Conservation (phyloP, 768 basidiomycete species). For the Amanita molliuscula region DNA sequence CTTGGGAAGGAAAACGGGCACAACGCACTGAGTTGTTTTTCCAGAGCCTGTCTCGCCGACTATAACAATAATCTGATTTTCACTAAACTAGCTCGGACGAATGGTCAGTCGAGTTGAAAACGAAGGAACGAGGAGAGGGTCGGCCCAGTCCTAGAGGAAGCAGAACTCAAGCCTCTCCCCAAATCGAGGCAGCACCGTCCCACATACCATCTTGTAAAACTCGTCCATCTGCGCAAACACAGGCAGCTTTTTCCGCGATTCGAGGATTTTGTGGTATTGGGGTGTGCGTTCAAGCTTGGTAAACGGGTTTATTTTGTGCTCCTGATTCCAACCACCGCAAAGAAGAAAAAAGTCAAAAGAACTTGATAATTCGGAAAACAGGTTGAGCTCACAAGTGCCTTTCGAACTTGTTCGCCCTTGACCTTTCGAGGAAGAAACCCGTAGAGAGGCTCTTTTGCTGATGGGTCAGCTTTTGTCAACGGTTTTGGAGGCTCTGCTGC, state of each 20-base stretch:
- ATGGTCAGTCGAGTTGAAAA: conserved; percentile 8
- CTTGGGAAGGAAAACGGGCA: not conserved
- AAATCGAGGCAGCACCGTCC: conserved; percentile 13
- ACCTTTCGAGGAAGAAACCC: conserved; percentile 69
- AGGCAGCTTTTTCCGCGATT: conserved; percentile 78
- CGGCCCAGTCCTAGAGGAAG: conserved; percentile 30
- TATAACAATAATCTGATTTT: conserved; percentile 83
- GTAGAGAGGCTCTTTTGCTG: conserved; percentile 48
- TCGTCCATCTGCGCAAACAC: conserved; percentile 91
- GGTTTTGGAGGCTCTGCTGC: too few relatives aligned
- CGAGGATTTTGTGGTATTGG: conserved; percentile 81
- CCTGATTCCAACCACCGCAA: conserved; percentile 27
- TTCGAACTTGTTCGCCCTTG: conserved; percentile 50
- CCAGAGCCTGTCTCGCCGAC: conserved; percentile 93
- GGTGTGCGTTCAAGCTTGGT: conserved; percentile 67
- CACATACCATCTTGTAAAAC: conserved; percentile 79
- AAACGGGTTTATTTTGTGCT: conserved; percentile 80
- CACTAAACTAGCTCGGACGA: conserved; percentile 39
- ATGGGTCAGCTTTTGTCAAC: not conserved
- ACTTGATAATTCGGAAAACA: not conserved
- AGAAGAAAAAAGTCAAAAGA: conserved; percentile 1
- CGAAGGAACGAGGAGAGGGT: conserved; percentile 21
- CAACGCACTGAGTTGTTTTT: conserved; percentile 85
- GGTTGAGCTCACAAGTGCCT: conserved; percentile 51
- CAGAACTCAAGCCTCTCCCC: conserved; percentile 35